A percentile compares a stretch with the other conserved stretches of the same genome.
Conservation (phyloP, 345 rosid species). For the Syzygium aqueum region DNA sequence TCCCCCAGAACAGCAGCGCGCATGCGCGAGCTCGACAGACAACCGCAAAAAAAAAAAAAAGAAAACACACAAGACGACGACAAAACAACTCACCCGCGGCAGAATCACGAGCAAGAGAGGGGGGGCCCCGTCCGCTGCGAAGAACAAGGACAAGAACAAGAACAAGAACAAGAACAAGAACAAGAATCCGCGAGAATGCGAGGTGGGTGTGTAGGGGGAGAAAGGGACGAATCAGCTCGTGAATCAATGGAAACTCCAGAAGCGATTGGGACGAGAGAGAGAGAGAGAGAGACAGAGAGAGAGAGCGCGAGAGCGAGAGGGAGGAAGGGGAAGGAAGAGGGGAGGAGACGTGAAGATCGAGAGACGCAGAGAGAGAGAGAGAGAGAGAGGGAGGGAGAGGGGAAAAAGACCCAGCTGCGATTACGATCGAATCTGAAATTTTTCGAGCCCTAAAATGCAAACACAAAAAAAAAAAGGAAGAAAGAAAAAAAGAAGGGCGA, state of each 20-base stretch:
- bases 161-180: background rate
- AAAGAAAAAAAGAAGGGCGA: background rate
- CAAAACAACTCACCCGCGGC: background rate
- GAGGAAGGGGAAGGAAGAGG: too few relatives aligned
- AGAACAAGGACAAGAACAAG: background rate
- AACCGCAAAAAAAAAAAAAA: background rate
- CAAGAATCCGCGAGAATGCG: background rate
- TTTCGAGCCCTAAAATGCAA: conserved; percentile 1
- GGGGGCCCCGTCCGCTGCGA: background rate
- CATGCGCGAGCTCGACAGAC: background rate
- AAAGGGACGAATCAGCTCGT: background rate
- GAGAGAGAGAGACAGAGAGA: background rate
- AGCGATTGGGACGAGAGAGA: background rate
- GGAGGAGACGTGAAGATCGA: background rate
- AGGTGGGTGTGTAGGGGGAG: background rate
- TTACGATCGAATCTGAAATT: conserved; percentile 5
- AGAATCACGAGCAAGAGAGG: background rate
- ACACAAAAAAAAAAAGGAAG: background rate
- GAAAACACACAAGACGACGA: too few relatives aligned
- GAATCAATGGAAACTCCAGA: background rate
- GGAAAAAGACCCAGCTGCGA: background rate
- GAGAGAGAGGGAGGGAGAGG: background rate
- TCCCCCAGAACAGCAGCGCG: background rate
- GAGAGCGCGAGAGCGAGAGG: too few relatives aligned
- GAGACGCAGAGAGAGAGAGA: background rate